Base-by-base conservation (phyloP, 441 rosid genomes). In the Bocquillonia castaneifolia region DNA sequence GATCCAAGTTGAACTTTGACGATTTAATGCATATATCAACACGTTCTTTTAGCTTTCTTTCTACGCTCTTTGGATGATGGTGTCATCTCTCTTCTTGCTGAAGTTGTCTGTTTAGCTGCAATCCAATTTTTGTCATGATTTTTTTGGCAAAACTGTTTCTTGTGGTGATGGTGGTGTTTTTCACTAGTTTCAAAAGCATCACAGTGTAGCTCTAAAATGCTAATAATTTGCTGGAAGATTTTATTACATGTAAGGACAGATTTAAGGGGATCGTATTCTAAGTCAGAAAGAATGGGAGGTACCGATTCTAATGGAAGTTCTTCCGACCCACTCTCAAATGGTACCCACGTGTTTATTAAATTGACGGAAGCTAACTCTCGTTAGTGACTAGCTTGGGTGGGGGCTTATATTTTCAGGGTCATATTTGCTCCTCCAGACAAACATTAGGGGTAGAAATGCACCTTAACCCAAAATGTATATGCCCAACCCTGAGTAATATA, bases 271-370 rank as follows among this genome's bases (percentile, higher is more conserved):
- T 40, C 77, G 5, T 73, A 55, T 28, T 76, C 88, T 32, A 74
- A 84, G 80, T 71, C 89, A 82, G 89, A 89, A 69, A 83, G 78
- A 62, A 78, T 84, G 42, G 96, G 96, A 58, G 98, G 94, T 22
- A 63, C 79, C 60, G 89, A 84, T 60, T 91, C 89, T 77, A 68
- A 87, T 80, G 87, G 94, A 91, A 81, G 88, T 88, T 81, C 86
- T 88, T 78, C 78, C 91, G 83, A 89, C 96, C 48, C 96, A 91
- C 80, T 83, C 96, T 58, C 97, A 93, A 80, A 91, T 93, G 97
- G 96, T 93, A 88, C 42, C n/a, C n/a, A n/a, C n/a, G n/a, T n/a
- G n/a, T n/a, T n/a, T n/a, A n/a, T n/a, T n/a, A n/a, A n/a, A n/a
- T n/a, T n/a, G n/a, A n/a, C n/a, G n/a, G n/a, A n/a, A n/a, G n/a